Base-by-base conservation (phyloP, 2,329 filamentous ascomycete species). In the Endothia cerciana region DNA sequence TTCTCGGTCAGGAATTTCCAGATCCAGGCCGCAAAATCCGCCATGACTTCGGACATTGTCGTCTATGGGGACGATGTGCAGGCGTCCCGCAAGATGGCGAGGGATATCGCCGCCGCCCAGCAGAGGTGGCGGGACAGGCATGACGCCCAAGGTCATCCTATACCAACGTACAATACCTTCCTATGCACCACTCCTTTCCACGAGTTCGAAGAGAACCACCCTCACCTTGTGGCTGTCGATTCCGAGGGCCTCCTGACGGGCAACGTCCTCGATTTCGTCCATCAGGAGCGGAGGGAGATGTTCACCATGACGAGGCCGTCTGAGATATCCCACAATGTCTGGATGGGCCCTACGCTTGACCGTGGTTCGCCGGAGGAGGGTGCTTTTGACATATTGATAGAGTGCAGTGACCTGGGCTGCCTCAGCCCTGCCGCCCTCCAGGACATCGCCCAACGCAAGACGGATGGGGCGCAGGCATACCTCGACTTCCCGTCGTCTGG, bases 1-100 rank as follows among this genome's bases (percentile, higher is more conserved):
- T 98, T 98, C 75, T 97, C 93, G 4, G 94, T 98, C 53, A 88
- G 95, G 56, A 98, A 98, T 76, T 99, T 99, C 74, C 94, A 98
- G 72, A 98, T 98, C 47, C 95, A 99, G 77, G 86, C 92, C 0
- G 91, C 91, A 66, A 99, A 99, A 77, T 82, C 92, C 70, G 94
- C 94, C 63, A 87, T 91, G 70, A 86, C 95, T 10, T 97, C 94
- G 0, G 95, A 99, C 75, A 92, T 99, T 69, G 85, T 99, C 49
- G 87, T 99, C 0, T 99, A 99, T 74, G 93, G 93, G 15, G 91
- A 94, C 63, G 86, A 92, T 70, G 79, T 82, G 45, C 83, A 83
- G 1, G 78, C 85, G 33, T 85, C 86, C 56, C 83, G 86, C 62
- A 88, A 89, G 65, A 80, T 97, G 28, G 86, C 75, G 72, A 91